Evolutionary conservation across 257 asterid genomes (phyloP), one percentile per base, ranked within the genome.

Genomic region (Ligustrum vulgare): DNA sequence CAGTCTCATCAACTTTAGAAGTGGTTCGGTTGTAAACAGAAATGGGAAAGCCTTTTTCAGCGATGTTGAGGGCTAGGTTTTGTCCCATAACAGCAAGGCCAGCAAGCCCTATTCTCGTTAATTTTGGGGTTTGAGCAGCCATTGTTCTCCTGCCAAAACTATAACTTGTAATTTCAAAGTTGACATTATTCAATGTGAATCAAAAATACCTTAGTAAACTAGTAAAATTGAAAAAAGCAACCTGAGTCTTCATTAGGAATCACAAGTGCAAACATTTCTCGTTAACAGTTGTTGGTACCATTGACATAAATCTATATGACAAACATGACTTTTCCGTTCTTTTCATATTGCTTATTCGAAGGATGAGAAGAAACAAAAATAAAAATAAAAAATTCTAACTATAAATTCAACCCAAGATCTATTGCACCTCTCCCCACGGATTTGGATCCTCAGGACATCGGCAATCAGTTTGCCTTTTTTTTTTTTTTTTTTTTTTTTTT

Each of bases 11-110:
- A 45, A 95, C 98, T 81, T 93, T 95, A 22, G 99, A 95, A 8
- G 98, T 89, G 34, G 97, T 93, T 32, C 99, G 87, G 39, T 95
- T 95, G 92, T 95, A 95, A 71, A 95, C 97, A 2, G 99, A 95
- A 70, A 95, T 95, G 16, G 97, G 97, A 70, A 94, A 94, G 76
- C 99, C 98, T 88, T 94, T 94, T 81, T 91, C 98, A 10, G 99
- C 99, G 47, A 94, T 94, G 90, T 94, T 94, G 74, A 94, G 98
- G 70, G 99, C 99, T 34, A 94, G 92, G 69, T 95, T 95, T 81
- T 95, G 99, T 16, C 99, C 98, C 97, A 95, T 95, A 66, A 95
- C 99, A 77, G 99, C 99, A 16, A 95, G 94, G 72, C 99, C 99
- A 75, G 97, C 97, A 60, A 95, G 99, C 69, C 99, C 99, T 15